Evolutionary conservation across 441 rosid genomes (phyloP), one percentile per base, ranked within the genome.

Genomic region (Pelargonium myrrhifolium): DNA sequence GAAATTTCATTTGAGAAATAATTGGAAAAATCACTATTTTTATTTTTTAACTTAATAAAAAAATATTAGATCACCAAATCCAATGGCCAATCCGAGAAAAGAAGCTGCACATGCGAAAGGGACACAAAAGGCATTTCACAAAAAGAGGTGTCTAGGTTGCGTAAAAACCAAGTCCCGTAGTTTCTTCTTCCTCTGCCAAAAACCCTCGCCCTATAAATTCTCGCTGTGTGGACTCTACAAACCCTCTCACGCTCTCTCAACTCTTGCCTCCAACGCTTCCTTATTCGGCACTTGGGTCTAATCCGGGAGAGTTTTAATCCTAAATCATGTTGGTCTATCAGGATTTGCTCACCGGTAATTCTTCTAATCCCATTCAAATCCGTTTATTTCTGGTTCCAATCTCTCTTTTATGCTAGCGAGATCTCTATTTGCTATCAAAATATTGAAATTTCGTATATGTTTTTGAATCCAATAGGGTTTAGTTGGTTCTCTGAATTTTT

Each of bases 281-380:
- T 47, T n/a, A 47, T 47, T 11, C 10, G 3, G 6, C 17, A 47
- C 53, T 18, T 55, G 26, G 61, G 9, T 55, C 8, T 10, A 37
- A 37, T 55, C 61, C 61, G 61, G 22, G 22, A 20, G 61, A 55
- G 24, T 12, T 18, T 7, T 37, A 2, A 55, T 55, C 61, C 22
- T 7, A 55, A 55, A 55, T 20, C 83, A 89, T 89, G 96, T 82
- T 89, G 84, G 89, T 92, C 67, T 92, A 92, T 65, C 89, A 92
- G 68, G 90, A 89, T 86, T 78, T 83, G 43, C 81, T 89, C 68
- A 70, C 86, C 61, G 87, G 97, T 89, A 77, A 55, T 37, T 9
- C 3, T 28, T 22, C 61, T 60, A 3, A 15, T 10, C 56, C 24
- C 20, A 62, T 65, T 4, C 21, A 6, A 6, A 42, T 42, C 24